A percentile compares a stretch with the other conserved stretches of the same genome.
These are phyloP conservation scores for Trebouxia gelatinosa DNA, from an alignment of 163 green algal genomes.

Conservation along the genomic window DNA sequence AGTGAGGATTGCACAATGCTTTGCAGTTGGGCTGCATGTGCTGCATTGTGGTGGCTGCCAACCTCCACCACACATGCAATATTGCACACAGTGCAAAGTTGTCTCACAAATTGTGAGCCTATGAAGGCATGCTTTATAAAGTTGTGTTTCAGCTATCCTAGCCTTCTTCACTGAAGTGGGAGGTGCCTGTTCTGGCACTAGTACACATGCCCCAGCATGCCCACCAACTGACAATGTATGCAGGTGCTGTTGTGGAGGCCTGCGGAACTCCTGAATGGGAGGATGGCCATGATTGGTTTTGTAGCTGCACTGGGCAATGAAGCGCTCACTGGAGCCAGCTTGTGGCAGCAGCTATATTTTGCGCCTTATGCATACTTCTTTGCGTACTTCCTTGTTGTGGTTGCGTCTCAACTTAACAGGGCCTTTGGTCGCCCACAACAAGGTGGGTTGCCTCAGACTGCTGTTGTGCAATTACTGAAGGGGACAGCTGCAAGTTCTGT, in stretches of 20 bases:
- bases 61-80: no score
- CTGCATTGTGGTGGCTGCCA: background rate
- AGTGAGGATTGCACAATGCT: background rate
- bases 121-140: no score
- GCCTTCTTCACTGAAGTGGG: no score
- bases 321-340: conserved; percentile 4
- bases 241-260: conserved; percentile 34
- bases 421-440: conserved; percentile 14
- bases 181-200: no score
- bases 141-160: no score
- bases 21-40: background rate
- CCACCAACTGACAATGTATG: background rate
- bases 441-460: conserved; percentile 1
- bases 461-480: no score
- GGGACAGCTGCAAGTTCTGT: no score
- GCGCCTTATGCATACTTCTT: conserved; percentile 29
- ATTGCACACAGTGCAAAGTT: no score
- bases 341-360: conserved; percentile 35
- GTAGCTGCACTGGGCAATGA: conserved; percentile 21
- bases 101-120: no score
- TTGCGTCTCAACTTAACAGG: conserved; percentile 11
- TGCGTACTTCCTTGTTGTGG: conserved; percentile 21
- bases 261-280: conserved; percentile 34
- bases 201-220: no score
- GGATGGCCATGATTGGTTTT: conserved; percentile 34